phyloP scores from a whole-genome alignment of 176 grass and related monocot species.

The Oryza glumipatula region DNA sequence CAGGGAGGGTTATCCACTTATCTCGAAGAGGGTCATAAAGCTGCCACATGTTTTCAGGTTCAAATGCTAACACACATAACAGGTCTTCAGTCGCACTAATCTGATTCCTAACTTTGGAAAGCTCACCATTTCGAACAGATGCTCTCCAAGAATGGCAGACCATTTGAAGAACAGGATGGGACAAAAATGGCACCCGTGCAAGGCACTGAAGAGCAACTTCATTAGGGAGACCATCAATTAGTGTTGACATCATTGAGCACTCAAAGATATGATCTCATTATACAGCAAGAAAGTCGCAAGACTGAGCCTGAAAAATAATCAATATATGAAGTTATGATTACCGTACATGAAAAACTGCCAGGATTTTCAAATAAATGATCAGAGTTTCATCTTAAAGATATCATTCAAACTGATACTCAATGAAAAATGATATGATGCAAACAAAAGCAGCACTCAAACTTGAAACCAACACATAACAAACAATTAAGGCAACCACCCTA shows the following conservation, averaged over 20 bases:
- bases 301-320: slow-evolving; percentile 48
- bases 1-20: slow-evolving; percentile 88
- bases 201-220: slow-evolving; percentile 92
- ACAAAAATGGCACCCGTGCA: slow-evolving; percentile 85
- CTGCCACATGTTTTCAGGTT: slow-evolving; percentile 98
- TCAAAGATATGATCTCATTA: slow-evolving; percentile 34
- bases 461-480: slow-evolving; percentile 21
- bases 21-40: slow-evolving; percentile 88
- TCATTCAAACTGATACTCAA: slow-evolving; percentile 4
- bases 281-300: neutral
- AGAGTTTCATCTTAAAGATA: slow-evolving; percentile 7
- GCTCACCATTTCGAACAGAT: slow-evolving; percentile 55
- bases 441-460: slow-evolving; percentile 4
- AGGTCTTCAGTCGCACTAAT: slow-evolving; percentile 70
- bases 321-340: slow-evolving; percentile 37
- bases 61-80: slow-evolving; percentile 90
- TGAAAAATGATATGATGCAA: slow-evolving; percentile 3
- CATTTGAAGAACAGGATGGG: slow-evolving; percentile 71
- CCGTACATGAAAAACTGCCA: slow-evolving; percentile 6
- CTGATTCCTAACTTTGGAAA: slow-evolving; percentile 65
- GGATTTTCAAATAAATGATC: slow-evolving; percentile 19
- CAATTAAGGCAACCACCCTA: neutral
- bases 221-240: slow-evolving; percentile 90
- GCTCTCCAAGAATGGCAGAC: slow-evolving; percentile 82
- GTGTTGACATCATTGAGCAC: slow-evolving; percentile 46